Percentiles rank a stretch among this genome's conserved stretches.
These are phyloP conservation scores for Sutorius australiensis DNA, from an alignment of 768 basidiomycete genomes.

Conservation along the genomic window DNA sequence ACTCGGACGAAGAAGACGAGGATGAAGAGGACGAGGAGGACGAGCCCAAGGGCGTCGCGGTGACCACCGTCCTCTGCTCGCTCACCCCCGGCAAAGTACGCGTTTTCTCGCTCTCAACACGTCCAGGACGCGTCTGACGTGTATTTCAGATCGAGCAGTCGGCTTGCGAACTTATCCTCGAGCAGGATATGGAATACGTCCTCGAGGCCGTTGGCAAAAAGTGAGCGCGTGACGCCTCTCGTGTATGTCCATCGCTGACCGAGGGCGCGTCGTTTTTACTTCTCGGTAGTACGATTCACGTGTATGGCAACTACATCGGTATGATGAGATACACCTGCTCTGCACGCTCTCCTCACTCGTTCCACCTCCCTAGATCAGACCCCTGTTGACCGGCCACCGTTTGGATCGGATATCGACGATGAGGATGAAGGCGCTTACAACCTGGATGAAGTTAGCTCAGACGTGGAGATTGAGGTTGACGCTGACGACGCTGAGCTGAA, in stretches of 20 bases:
- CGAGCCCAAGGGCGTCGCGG: constrained; percentile 34
- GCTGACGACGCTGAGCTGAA: constrained; percentile 57
- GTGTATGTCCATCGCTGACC: background rate
- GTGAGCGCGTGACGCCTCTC: constrained; percentile 36
- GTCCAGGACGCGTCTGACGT: constrained; percentile 8
- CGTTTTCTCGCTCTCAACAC: background rate
- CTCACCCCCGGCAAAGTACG: constrained; percentile 79
- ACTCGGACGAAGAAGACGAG: constrained; percentile 42
- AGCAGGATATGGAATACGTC: constrained; percentile 58
- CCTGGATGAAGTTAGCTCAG: constrained; percentile 76
- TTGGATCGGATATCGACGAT: constrained; percentile 49
- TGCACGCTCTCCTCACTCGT: background rate
- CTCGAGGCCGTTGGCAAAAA: constrained; percentile 82
- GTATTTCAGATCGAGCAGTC: constrained; percentile 69
- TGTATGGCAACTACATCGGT: constrained; percentile 87
- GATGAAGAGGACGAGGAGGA: constrained; percentile 47
- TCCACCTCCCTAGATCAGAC: constrained; percentile 46
- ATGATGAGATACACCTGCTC: constrained; percentile 5
- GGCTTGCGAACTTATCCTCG: constrained; percentile 64
- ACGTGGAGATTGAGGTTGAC: constrained; percentile 77
- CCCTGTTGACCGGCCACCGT: constrained; percentile 46
- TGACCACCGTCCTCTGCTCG: constrained; percentile 66
- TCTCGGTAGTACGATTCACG: constrained; percentile 56
- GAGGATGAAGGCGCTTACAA: constrained; percentile 56
- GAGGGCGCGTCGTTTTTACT: background rate